Evolutionary conservation across 108 stramenopile genomes (phyloP).

Genomic region (Stephanodiscus triporus): DNA sequence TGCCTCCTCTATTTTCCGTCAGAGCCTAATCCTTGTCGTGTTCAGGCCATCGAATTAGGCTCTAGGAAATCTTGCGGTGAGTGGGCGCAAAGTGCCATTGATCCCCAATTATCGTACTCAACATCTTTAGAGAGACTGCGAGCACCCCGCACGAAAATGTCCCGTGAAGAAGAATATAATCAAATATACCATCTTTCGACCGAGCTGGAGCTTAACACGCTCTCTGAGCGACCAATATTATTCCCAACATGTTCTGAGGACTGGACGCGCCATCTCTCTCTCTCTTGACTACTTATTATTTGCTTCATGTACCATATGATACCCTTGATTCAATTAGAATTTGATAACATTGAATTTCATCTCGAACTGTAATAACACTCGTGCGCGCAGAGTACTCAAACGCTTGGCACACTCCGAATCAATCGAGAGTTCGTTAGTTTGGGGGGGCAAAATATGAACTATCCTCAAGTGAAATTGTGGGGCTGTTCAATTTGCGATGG

Average conservation of each 20-base stretch:
- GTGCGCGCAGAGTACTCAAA: too few species aligned
- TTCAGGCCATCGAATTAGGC: too few species aligned
- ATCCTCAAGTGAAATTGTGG: neutral
- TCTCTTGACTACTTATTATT: neutral
- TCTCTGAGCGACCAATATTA: conserved; percentile 1
- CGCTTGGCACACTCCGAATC: too few species aligned
- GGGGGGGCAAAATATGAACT: too few species aligned
- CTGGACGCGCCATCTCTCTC: neutral
- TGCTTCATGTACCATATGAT: neutral
- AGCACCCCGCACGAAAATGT: neutral
- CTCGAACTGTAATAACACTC: too few species aligned
- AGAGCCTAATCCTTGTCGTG: too few species aligned
- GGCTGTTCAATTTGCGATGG: neutral
- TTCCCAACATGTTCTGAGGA: conserved; percentile 13
- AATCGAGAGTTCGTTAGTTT: too few species aligned
- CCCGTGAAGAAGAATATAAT: neutral
- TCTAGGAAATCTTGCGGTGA: too few species aligned
- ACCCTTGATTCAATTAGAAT: too few species aligned
- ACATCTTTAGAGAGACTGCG: neutral
- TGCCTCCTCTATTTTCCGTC: too few species aligned
- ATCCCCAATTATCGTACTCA: neutral
- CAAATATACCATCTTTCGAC: neutral
- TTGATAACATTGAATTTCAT: too few species aligned
- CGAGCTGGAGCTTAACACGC: neutral
- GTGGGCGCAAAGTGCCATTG: too few species aligned